phyloP scores from a whole-genome alignment of 1,139 yeast genomes.

The Saccharomycopsis phalli region DNA sequence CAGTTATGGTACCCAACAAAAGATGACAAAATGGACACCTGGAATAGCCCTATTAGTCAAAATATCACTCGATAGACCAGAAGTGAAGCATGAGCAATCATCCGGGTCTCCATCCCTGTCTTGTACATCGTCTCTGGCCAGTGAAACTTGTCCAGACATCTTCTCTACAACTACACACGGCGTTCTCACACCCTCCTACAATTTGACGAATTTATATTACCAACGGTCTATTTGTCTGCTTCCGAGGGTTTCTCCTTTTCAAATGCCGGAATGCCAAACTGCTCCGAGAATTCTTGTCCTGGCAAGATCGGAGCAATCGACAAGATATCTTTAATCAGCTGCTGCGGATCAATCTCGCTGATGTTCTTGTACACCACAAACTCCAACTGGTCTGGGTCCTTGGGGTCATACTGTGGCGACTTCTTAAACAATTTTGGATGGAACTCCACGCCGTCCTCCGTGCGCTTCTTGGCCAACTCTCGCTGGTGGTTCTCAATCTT shows the following conservation, averaged over 20 bases:
- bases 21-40: too few relatives aligned
- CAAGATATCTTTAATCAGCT: conserved; percentile 45
- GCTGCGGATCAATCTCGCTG: conserved; percentile 37
- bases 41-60: too few relatives aligned
- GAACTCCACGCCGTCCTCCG: conserved; percentile 71
- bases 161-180: too few relatives aligned
- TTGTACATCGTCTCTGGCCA: too few relatives aligned
- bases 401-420: conserved; percentile 30
- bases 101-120: too few relatives aligned
- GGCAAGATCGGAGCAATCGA: conserved; percentile 69
- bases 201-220: too few relatives aligned
- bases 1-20: too few relatives aligned
- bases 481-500: conserved; percentile 83
- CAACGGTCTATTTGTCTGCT: too few relatives aligned
- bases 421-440: conserved; percentile 67
- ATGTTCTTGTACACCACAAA: conserved; percentile 56
- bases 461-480: conserved; percentile 57
- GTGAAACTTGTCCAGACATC: too few relatives aligned
- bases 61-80: too few relatives aligned
- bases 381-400: conserved; percentile 44
- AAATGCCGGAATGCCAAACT: conserved; percentile 62
- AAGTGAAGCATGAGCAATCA: too few relatives aligned
- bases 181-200: too few relatives aligned
- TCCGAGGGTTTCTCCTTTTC: conserved; percentile 33
- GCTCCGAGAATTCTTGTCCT: conserved; percentile 57